Evolutionary conservation across 2,329 filamentous ascomycete species (phyloP), one percentile per base, ranked within the genome.

Genomic region (Penicillium fuscoglaucum): DNA sequence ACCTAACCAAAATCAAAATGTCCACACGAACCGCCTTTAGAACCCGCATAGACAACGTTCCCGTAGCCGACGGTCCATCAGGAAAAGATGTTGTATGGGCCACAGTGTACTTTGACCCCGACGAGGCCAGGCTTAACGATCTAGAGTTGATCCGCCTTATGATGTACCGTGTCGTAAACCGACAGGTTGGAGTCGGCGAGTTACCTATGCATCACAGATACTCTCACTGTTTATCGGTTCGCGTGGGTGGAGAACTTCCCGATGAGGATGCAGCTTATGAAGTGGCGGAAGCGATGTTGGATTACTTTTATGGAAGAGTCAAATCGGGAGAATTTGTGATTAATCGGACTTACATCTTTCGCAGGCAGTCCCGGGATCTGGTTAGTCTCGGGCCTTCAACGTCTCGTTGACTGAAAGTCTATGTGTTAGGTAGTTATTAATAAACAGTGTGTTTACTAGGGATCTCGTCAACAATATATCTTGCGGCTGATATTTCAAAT

Each of bases 151-250:
- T 51, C 4, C 47, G 46, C 2, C 21, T 44, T 8, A 56, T 56
- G 53, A 56, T 41, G 21, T 56, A 35, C 19, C 53, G 53, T 6
- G 40, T 56, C 9, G 13, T 35, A 3, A 56, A 56, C 47, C 29
- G 31, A 28, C 46, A 56, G 24, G 21, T 29, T 10, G 19, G 9
- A 29, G 10, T 56, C 9, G 21, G 45, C 13, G 17, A 24, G 1
- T 19, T 31, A 13, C 53, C 53, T 5, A 56, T 13, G 46, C 53
- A 56, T 12, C 53, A 51, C 15, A 33, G 39, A 7, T 43, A 51
- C 24, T 35, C 53, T 8, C 39, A 56, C 12, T 56, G 53, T 37
- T 5, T 56, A 19, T 56, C 53, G 6, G 4, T 56, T 3, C 39
- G 53, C 6, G 35, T 56, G 4, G 21, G 17, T 12, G 53, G 37